phyloP scores from a whole-genome alignment of 2,329 filamentous ascomycete species.

The Metarhizium guizhouense region DNA sequence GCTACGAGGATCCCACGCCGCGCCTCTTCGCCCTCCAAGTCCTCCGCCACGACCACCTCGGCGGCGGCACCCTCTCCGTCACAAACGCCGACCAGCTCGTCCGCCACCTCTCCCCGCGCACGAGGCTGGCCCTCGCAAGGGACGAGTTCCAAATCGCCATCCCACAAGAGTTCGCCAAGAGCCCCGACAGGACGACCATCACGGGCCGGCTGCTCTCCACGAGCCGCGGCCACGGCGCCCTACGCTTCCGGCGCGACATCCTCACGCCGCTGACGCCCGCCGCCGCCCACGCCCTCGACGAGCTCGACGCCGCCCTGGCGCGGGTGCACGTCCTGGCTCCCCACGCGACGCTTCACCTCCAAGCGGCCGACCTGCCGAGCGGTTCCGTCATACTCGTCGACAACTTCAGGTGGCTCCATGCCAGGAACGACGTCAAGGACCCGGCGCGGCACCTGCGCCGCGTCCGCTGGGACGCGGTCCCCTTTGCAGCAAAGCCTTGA shows the following conservation, averaged over 20 bases:
- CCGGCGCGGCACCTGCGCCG: constrained; percentile 24
- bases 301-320: constrained; percentile 15
- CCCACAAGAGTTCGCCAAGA: constrained; percentile 26
- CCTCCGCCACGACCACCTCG: constrained; percentile 28
- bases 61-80: constrained; percentile 30
- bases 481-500: not conserved
- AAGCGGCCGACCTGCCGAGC: constrained; percentile 16
- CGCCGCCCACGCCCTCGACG: constrained; percentile 14
- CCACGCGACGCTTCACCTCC: constrained; percentile 15
- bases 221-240: constrained; percentile 6
- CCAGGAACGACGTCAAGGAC: constrained; percentile 22
- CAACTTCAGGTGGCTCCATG: constrained; percentile 25
- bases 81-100: constrained; percentile 22
- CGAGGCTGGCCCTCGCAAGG: constrained; percentile 12
- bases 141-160: constrained; percentile 23
- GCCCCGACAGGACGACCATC: constrained; percentile 10
- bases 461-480: constrained; percentile 13
- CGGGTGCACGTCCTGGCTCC: not conserved
- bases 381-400: constrained; percentile 23
- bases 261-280: constrained; percentile 16
- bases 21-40: constrained; percentile 33
- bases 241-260: constrained; percentile 24
- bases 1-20: constrained; percentile 28
- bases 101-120: constrained; percentile 15
- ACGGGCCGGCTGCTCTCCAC: constrained; percentile 14